Conservation (phyloP, 768 basidiomycete species). For the Podaxis sp. region DNA sequence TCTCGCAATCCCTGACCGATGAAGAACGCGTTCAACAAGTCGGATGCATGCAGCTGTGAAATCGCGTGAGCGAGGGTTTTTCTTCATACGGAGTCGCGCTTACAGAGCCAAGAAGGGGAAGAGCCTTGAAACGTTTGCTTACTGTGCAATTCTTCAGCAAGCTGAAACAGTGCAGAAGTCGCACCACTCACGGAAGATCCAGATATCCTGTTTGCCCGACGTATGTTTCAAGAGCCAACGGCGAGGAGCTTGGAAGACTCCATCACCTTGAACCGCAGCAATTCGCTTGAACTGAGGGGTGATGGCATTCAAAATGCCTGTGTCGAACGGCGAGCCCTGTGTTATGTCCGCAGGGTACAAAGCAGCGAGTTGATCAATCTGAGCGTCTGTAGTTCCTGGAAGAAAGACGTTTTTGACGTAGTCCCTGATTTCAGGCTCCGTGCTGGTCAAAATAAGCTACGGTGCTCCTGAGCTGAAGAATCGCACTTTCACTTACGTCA, state of each 20-base stretch:
- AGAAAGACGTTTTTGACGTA: slow-evolving; percentile 31
- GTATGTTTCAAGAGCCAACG: slow-evolving; percentile 42
- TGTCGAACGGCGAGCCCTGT: slow-evolving; percentile 55
- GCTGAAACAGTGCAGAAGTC: background rate
- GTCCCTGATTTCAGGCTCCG: slow-evolving; percentile 21
- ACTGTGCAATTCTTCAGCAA: slow-evolving; percentile 27
- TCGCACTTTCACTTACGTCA: slow-evolving; percentile 36
- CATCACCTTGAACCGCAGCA: slow-evolving; percentile 51
- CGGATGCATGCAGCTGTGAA: slow-evolving; percentile 38
- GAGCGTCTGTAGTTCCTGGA: slow-evolving; percentile 27
- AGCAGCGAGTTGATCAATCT: slow-evolving; percentile 29
- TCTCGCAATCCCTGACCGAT: slow-evolving; percentile 38
- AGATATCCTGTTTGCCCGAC: slow-evolving; percentile 36
- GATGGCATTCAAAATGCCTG: slow-evolving; percentile 40
- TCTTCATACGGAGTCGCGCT: slow-evolving; percentile 15
- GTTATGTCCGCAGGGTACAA: slow-evolving; percentile 40
- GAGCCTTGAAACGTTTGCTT: slow-evolving; percentile 41
- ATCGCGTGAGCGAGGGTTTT: background rate
- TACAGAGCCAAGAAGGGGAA: slow-evolving; percentile 46
- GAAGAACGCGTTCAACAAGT: slow-evolving; percentile 36
- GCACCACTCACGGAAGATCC: slow-evolving; percentile 37
- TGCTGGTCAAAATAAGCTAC: slow-evolving; percentile 18
- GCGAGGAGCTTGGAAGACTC: slow-evolving; percentile 49
- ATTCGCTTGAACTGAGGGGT: slow-evolving; percentile 49
- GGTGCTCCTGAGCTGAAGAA: background rate